Base-by-base conservation (phyloP, 225 moss, liverwort and hornwort genomes). In the Marchantia paleacea region DNA sequence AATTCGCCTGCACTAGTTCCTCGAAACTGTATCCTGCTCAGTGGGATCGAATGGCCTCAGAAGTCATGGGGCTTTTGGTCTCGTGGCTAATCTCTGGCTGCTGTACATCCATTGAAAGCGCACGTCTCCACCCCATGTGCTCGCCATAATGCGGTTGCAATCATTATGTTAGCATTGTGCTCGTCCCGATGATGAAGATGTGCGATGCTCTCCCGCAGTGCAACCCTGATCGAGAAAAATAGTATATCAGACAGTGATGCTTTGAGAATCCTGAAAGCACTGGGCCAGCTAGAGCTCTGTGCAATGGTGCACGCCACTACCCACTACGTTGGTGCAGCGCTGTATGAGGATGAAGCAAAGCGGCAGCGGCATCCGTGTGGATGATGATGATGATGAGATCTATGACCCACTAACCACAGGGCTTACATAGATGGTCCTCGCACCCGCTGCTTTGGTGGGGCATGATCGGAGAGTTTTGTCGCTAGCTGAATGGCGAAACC, bases 381-480 rank as follows among this genome's bases (percentile, higher is more conserved):
- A 52, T 74, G 12, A 74, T 73, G 53, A 57, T 57, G 57, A 51
- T 74, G 74, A 54, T 74, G 28, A 74, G 55, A 54, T 52, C 26
- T 52, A 74, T 24, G 29, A 28, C 11, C 73, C 20, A 73, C 26
- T 6, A 74, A 71, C 39, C 71, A 71, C 47, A 57, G 19, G 57
- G 20, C 49, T 47, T 18, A 15, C 72, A 48, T 24, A 18, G 50
- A 74, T 8, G 54, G 54, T n/a, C n/a, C 54, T 28, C 69, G 39
- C 54, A 28, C 55, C 28, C 54, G 26, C 11, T 24, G 52, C 24
- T 54, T 26, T 29, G 74, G 54, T 52, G 53, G 74, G 52, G 25
- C 54, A 55, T 16, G 18, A 73, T 26, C 26, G 25, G 1, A 12
- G 16, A 12, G 16, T 20, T 20, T 70, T 49, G 69, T 70, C 47